Percentiles rank a stretch among this genome's conserved stretches.
These are phyloP conservation scores for Arachis hypogaea DNA, from an alignment of 306 rosid genomes.

Conservation along the genomic window DNA sequence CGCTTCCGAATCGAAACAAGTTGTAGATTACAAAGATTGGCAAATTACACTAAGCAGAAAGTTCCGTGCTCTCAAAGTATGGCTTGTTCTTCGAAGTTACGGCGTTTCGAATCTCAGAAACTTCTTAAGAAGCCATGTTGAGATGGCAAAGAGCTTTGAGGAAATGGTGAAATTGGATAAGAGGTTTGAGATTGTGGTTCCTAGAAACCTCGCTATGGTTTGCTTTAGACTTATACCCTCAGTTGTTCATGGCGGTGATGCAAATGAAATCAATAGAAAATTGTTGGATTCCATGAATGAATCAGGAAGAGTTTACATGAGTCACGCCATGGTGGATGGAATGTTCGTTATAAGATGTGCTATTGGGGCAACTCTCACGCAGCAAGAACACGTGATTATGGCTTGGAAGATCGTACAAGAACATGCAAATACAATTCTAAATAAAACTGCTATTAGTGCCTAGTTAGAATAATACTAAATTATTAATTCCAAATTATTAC, in stretches of 20 bases:
- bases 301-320: conserved; percentile 53
- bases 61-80: conserved; percentile 52
- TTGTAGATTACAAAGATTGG: conserved; percentile 69
- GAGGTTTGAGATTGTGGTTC: conserved; percentile 57
- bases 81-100: conserved; percentile 60
- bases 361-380: conserved; percentile 51
- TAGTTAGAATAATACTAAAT: no score
- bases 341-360: conserved; percentile 46
- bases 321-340: conserved; percentile 46
- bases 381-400: conserved; percentile 45
- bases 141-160: conserved; percentile 58
- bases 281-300: conserved; percentile 52
- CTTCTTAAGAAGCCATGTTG: conserved; percentile 53
- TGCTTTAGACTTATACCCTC: conserved; percentile 58
- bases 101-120: conserved; percentile 56
- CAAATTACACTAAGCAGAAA: conserved; percentile 59
- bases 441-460: no score
- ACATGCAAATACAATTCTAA: conserved; percentile 27
- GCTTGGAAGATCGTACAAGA: conserved; percentile 58
- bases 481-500: no score
- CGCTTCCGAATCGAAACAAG: conserved; percentile 53
- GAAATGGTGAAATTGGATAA: conserved; percentile 47
- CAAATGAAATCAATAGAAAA: conserved; percentile 40
- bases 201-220: conserved; percentile 45
- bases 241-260: conserved; percentile 8